phyloP scores from a whole-genome alignment of 2,329 filamentous ascomycete species.

The Torrubiella hemipterigena region DNA sequence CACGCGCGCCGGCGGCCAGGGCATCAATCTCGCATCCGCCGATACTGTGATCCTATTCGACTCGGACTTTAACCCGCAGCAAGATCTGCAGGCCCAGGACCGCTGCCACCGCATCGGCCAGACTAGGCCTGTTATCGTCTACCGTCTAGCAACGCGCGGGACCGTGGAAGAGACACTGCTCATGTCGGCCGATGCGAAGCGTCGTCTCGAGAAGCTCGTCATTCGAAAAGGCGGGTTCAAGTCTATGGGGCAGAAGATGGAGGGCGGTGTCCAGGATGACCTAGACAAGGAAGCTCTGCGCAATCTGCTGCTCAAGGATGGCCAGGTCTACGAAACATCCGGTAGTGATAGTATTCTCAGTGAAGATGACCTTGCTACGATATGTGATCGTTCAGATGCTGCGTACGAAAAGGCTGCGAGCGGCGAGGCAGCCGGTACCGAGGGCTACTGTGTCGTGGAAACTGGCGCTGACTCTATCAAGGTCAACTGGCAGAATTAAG shows the following conservation, averaged over 20 bases:
- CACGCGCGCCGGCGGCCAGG: slow-evolving; percentile 85
- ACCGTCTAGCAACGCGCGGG: slow-evolving; percentile 81
- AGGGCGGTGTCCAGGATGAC: slow-evolving; percentile 34
- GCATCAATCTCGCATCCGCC: slow-evolving; percentile 84
- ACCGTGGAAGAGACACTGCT: slow-evolving; percentile 86
- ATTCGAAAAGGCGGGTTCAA: slow-evolving; percentile 87
- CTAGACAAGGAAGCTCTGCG: slow-evolving; percentile 50
- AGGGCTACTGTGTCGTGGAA: slow-evolving; percentile 66
- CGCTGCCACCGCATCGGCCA: slow-evolving; percentile 92
- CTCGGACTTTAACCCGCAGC: slow-evolving; percentile 86
- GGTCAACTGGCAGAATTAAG: slow-evolving; percentile 16
- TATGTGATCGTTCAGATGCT: slow-evolving; percentile 63
- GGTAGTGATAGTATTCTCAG: slow-evolving; percentile 57
- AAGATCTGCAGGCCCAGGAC: slow-evolving; percentile 93
- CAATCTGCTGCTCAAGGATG: slow-evolving; percentile 58
- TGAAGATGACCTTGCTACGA: slow-evolving; percentile 60
- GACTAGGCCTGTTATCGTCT: slow-evolving; percentile 82
- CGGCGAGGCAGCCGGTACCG: slow-evolving; percentile 56
- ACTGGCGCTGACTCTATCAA: slow-evolving; percentile 48
- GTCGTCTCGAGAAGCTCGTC: slow-evolving; percentile 76
- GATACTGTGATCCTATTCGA: slow-evolving; percentile 93
- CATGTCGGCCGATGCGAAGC: slow-evolving; percentile 80
- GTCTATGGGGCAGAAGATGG: slow-evolving; percentile 51
- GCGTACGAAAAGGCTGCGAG: slow-evolving; percentile 62
- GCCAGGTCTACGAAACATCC: slow-evolving; percentile 47